Percentiles rank a stretch among this genome's conserved stretches.
phyloP scores from a whole-genome alignment of 805 yeast species.

The Candida tammaniensis region DNA sequence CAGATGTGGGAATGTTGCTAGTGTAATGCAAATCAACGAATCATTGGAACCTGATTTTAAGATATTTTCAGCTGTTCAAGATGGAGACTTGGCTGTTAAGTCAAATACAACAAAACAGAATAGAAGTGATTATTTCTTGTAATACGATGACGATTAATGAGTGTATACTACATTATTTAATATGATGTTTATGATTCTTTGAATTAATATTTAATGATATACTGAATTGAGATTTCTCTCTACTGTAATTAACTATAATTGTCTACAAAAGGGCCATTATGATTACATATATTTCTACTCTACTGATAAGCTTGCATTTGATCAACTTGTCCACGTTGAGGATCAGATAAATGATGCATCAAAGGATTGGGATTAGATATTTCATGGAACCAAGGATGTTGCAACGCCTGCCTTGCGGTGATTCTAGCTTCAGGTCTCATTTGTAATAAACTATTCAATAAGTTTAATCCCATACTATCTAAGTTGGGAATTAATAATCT shows the following conservation, averaged over 20 bases:
- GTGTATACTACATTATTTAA: slow-evolving; percentile 11
- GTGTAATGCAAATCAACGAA: slow-evolving; percentile 94
- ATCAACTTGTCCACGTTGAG: slow-evolving; percentile 20
- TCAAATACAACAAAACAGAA: slow-evolving; percentile 39
- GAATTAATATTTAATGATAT: too few species aligned
- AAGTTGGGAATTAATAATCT: slow-evolving; percentile 63
- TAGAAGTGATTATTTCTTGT: slow-evolving; percentile 46
- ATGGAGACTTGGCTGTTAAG: slow-evolving; percentile 52
- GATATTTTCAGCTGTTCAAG: slow-evolving; percentile 94
- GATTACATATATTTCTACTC: slow-evolving; percentile 6
- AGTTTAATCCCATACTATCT: slow-evolving; percentile 66
- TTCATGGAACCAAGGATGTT: slow-evolving; percentile 82
- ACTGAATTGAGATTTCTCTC: too few species aligned
- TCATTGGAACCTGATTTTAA: slow-evolving; percentile 84
- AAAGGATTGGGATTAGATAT: slow-evolving; percentile 44
- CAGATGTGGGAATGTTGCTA: slow-evolving; percentile 96
- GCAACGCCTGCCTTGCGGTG: slow-evolving; percentile 59
- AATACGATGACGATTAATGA: slow-evolving; percentile 1
- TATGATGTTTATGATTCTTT: slow-evolving; percentile 4
- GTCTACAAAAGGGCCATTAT: too few species aligned
- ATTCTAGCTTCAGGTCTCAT: slow-evolving; percentile 62
- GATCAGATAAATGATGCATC: slow-evolving; percentile 31
- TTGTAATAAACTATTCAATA: slow-evolving; percentile 56
- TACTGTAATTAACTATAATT: too few species aligned
- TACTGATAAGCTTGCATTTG: slow-evolving; percentile 14